These are phyloP conservation scores for Maudiozyma saulgeensis DNA, from an alignment of 805 yeast species.

Conservation along the genomic window DNA sequence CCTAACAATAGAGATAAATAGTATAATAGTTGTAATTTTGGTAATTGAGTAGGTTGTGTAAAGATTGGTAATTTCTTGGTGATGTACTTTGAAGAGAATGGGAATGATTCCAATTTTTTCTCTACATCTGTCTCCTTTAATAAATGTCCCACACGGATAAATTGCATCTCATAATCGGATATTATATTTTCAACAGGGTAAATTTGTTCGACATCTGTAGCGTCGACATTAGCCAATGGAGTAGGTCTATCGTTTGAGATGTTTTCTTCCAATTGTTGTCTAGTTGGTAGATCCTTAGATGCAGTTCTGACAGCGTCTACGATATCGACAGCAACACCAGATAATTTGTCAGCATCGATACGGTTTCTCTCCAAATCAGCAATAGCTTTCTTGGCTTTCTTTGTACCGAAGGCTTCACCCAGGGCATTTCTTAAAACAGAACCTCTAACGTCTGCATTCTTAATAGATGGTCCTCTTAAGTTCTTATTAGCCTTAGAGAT, in stretches of 20 bases:
- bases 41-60: slow-evolving; percentile 38
- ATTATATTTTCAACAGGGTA: slow-evolving; percentile 68
- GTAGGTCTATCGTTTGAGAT: slow-evolving; percentile 70
- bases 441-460: slow-evolving; percentile 39
- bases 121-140: slow-evolving; percentile 45
- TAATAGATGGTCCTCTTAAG: slow-evolving; percentile 53
- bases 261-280: slow-evolving; percentile 47
- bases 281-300: slow-evolving; percentile 66
- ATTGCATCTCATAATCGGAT: slow-evolving; percentile 52
- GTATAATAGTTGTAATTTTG: slow-evolving; percentile 61
- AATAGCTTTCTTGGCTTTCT: slow-evolving; percentile 88
- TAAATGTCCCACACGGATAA: slow-evolving; percentile 55
- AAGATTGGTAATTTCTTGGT: slow-evolving; percentile 36
- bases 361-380: slow-evolving; percentile 70
- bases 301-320: slow-evolving; percentile 66
- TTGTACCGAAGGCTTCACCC: slow-evolving; percentile 96
- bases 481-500: slow-evolving; percentile 51
- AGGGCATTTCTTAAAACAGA: slow-evolving; percentile 66
- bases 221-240: slow-evolving; percentile 65
- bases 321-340: slow-evolving; percentile 66
- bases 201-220: slow-evolving; percentile 74
- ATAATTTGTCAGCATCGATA: slow-evolving; percentile 76
- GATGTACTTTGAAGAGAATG: slow-evolving; percentile 51
- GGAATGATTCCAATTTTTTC: slow-evolving; percentile 48
- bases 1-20: slow-evolving; percentile 76